Percentiles rank a stretch among this genome's conserved stretches.
Evolutionary conservation across 208 protist species (phyloP).

Genomic region (Trypanosoma mega): DNA sequence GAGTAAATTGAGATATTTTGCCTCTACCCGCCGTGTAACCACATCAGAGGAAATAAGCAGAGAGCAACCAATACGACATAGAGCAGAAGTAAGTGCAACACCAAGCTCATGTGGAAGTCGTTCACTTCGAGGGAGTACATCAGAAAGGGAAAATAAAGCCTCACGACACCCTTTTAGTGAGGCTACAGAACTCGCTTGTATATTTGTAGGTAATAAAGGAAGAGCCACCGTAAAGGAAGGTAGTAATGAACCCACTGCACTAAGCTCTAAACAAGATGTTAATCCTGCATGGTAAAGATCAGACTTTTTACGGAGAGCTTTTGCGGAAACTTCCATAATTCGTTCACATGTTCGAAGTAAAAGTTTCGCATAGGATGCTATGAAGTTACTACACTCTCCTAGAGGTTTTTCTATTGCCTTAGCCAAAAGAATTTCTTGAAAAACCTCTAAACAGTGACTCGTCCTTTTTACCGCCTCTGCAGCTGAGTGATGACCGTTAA

Average conservation of each 20-base stretch:
- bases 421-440: constrained; percentile 78
- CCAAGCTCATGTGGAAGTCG: constrained; percentile 50
- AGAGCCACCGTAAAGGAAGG: constrained; percentile 78
- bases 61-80: constrained; percentile 73
- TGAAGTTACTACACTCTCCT: constrained; percentile 27
- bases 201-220: constrained; percentile 61
- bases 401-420: constrained; percentile 26
- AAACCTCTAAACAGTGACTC: constrained; percentile 73
- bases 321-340: constrained; percentile 50
- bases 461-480: constrained; percentile 38
- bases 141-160: constrained; percentile 56
- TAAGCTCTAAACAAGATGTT: constrained; percentile 53
- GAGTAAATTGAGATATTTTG: constrained; percentile 56
- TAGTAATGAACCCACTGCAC: constrained; percentile 68
- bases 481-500: constrained; percentile 29
- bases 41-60: constrained; percentile 39
- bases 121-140: constrained; percentile 29
- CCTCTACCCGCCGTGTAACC: constrained; percentile 14
- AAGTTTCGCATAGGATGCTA: constrained; percentile 59
- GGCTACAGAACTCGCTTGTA: constrained; percentile 43
- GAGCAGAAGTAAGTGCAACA: constrained; percentile 67
- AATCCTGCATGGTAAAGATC: constrained; percentile 29
- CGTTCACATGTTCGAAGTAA: constrained; percentile 69
- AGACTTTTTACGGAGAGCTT: constrained; percentile 48
- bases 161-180: constrained; percentile 64